These are phyloP conservation scores for Thyridium curvatum DNA, from an alignment of 2,329 filamentous ascomycete species.

Conservation along the genomic window DNA sequence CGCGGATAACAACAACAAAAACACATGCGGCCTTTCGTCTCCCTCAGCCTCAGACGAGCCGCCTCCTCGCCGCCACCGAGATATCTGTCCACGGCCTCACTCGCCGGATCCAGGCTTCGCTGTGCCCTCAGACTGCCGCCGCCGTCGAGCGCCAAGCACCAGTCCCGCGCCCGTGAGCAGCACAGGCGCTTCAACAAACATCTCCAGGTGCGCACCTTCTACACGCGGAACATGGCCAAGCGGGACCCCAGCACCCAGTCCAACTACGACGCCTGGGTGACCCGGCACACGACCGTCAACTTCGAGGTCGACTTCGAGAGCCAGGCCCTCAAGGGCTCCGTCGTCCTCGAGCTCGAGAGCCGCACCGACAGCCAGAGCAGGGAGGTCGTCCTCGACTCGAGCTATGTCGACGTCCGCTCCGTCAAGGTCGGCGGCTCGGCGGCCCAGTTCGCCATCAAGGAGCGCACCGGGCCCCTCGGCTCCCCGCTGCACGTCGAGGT, in stretches of 20 bases:
- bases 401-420: slow-evolving; percentile 65
- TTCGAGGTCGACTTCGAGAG: slow-evolving; percentile 79
- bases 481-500: slow-evolving; percentile 62
- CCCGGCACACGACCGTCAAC: slow-evolving; percentile 74
- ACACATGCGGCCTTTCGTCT: too few relatives aligned
- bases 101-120: too few relatives aligned
- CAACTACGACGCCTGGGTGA: slow-evolving; percentile 86
- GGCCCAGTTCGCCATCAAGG: slow-evolving; percentile 62
- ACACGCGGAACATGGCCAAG: slow-evolving; percentile 25
- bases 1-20: too few relatives aligned
- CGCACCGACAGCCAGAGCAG: slow-evolving; percentile 66
- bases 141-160: too few relatives aligned
- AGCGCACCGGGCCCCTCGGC: slow-evolving; percentile 67
- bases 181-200: too few relatives aligned
- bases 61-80: too few relatives aligned
- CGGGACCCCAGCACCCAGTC: slow-evolving; percentile 86
- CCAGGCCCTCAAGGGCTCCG: slow-evolving; percentile 70
- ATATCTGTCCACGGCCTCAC: too few relatives aligned
- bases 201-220: slow-evolving; percentile 11
- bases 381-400: slow-evolving; percentile 85
- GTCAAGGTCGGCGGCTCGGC: slow-evolving; percentile 64
- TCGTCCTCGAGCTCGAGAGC: slow-evolving; percentile 70
- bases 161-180: too few relatives aligned
- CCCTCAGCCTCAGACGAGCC: too few relatives aligned
- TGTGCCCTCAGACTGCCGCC: too few relatives aligned